Evolutionary conservation across 331 rosid genomes (phyloP).

Genomic region (Saraca asoca): DNA sequence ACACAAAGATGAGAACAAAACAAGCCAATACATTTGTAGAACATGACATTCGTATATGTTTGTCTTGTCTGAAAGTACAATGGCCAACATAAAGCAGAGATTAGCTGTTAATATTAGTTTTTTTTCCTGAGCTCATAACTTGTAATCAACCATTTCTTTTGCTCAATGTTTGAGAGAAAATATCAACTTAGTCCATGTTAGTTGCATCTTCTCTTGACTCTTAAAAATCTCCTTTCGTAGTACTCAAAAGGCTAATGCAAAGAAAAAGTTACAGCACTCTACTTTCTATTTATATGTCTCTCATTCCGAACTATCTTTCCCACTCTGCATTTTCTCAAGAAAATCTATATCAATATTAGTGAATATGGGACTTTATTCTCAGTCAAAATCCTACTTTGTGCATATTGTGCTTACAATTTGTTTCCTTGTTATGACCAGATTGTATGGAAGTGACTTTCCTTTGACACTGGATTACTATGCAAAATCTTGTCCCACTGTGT

Average conservation of each 20-base stretch:
- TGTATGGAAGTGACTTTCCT: conserved; percentile 54
- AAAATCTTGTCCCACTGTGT: conserved; percentile 69
- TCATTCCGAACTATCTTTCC: conserved; percentile 49
- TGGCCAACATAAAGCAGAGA: neutral
- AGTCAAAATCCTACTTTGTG: conserved; percentile 30
- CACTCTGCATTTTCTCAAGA: conserved; percentile 33
- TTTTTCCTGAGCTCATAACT: conserved; percentile 46
- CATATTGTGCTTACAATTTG: conserved; percentile 38
- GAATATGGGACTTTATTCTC: conserved; percentile 44
- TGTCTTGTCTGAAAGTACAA: too few species aligned
- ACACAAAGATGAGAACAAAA: too few species aligned
- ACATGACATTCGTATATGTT: too few species aligned
- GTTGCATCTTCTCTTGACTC: conserved; percentile 94
- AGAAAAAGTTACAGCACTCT: conserved; percentile 4
- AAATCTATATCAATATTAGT: conserved; percentile 22
- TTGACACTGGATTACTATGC: conserved; percentile 75
- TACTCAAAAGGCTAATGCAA: conserved; percentile 30
- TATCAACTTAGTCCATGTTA: conserved; percentile 72
- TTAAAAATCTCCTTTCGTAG: conserved; percentile 22
- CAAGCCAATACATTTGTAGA: too few species aligned
- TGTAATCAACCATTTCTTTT: neutral
- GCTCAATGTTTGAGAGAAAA: conserved; percentile 41
- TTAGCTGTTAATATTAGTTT: conserved; percentile 42
- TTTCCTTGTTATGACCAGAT: conserved; percentile 29
- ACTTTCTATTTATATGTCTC: conserved; percentile 34